Conservation (phyloP, 2,329 filamentous ascomycete genomes). For the Diplocarpon rosae region DNA sequence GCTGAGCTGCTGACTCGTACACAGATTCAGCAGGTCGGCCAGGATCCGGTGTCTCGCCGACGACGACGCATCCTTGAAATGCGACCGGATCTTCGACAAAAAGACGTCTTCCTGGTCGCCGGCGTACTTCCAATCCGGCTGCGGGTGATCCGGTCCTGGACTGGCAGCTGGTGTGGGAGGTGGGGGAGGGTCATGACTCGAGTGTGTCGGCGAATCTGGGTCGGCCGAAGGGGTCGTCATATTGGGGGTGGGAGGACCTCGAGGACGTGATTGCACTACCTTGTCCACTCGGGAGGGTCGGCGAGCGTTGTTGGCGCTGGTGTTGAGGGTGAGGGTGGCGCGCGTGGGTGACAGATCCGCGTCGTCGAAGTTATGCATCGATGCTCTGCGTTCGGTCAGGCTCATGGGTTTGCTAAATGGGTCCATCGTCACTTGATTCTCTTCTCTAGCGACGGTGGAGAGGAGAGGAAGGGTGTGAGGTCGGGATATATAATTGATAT, state of each 20-base stretch:
- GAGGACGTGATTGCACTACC: conserved; percentile 37
- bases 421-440: conserved; percentile 18
- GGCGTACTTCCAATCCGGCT: conserved; percentile 64
- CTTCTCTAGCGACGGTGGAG: not conserved
- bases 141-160: conserved; percentile 48
- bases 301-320: conserved; percentile 29
- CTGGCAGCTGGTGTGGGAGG: conserved; percentile 56
- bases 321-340: conserved; percentile 37
- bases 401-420: conserved; percentile 37
- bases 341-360: conserved; percentile 25
- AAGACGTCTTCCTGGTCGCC: conserved; percentile 76
- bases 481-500: not conserved
- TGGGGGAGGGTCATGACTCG: conserved; percentile 39
- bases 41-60: conserved; percentile 71
- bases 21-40: conserved; percentile 82
- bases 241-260: conserved; percentile 54
- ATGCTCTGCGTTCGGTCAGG: conserved; percentile 51
- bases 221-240: conserved; percentile 54
- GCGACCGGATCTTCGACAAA: conserved; percentile 64
- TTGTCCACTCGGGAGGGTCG: conserved; percentile 40
- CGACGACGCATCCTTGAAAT: conserved; percentile 68
- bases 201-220: conserved; percentile 37
- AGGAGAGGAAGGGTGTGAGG: not conserved
- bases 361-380: conserved; percentile 40
- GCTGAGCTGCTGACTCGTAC: conserved; percentile 87